Conservation (phyloP, 2,329 filamentous ascomycete species). For the Diaporthe australafricana region DNA sequence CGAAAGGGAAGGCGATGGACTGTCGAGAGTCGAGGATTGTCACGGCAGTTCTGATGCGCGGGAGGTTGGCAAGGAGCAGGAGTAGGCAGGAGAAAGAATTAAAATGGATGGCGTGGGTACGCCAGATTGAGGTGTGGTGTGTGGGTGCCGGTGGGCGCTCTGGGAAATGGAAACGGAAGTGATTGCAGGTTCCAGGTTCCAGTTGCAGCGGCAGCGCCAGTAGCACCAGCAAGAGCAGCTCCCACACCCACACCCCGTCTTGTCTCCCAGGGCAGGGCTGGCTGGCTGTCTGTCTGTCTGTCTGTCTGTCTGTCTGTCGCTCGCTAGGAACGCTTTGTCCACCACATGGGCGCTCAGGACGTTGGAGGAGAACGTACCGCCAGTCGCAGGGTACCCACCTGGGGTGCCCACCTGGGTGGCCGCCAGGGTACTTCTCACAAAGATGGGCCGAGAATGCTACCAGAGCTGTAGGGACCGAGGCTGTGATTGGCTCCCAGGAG, state of each 20-base stretch:
- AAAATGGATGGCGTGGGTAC: conserved; percentile 34
- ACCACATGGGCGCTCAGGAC: conserved; percentile 28
- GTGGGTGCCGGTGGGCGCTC: conserved; percentile 26
- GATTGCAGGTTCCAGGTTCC: conserved; percentile 32
- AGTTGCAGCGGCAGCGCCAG: conserved; percentile 21
- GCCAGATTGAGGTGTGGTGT: conserved; percentile 30
- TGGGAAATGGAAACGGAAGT: conserved; percentile 35
- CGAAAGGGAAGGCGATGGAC: conserved; percentile 23
- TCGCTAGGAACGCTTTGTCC: conserved; percentile 28
- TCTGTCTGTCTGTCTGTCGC: not conserved
- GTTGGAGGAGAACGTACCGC: conserved; percentile 21
- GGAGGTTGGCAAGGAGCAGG: conserved; percentile 30
- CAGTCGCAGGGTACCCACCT: conserved; percentile 2
- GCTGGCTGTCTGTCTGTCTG: not conserved
- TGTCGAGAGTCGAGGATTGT: conserved; percentile 31
- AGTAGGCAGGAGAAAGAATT: conserved; percentile 35
- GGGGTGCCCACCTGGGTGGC: not conserved
- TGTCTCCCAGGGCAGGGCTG: not conserved
- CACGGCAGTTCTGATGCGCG: conserved; percentile 29
- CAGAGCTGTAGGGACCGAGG: conserved; percentile 15
- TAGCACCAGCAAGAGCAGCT: conserved; percentile 3
- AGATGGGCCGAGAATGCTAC: conserved; percentile 31
- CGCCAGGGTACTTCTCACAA: conserved; percentile 11
- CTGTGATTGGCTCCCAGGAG: conserved; percentile 21
- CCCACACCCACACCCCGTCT: conserved; percentile 15